Evolutionary conservation across 495 filamentous ascomycete genomes (phyloP).

Genomic region (Podospora pseudoanserina): DNA sequence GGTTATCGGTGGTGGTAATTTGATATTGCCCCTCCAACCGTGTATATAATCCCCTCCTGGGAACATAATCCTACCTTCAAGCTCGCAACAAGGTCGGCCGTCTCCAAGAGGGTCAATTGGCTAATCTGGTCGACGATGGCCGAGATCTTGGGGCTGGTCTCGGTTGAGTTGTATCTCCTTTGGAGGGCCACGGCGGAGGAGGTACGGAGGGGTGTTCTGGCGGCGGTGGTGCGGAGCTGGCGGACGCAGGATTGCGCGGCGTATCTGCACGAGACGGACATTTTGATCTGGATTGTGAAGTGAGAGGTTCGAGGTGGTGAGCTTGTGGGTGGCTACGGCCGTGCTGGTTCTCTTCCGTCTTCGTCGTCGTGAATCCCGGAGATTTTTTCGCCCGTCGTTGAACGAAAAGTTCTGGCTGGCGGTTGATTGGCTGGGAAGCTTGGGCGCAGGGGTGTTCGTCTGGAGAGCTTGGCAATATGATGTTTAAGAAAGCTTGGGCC

Average conservation of each 20-base stretch:
- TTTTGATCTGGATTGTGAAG: slow-evolving; percentile 31
- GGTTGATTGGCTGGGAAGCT: slow-evolving; percentile 22
- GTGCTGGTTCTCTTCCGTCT: background rate
- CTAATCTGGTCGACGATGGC: slow-evolving; percentile 97
- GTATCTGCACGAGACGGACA: slow-evolving; percentile 58
- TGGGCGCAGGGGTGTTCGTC: background rate
- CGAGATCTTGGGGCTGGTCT: slow-evolving; percentile 81
- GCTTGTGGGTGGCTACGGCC: background rate
- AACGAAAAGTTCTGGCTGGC: slow-evolving; percentile 25
- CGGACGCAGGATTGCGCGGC: slow-evolving; percentile 59
- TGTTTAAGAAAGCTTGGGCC: background rate
- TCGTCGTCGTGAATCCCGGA: slow-evolving; percentile 19
- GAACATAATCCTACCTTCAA: slow-evolving; percentile 63
- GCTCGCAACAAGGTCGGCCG: slow-evolving; percentile 86
- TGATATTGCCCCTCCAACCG: background rate
- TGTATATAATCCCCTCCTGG: background rate
- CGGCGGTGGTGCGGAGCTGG: slow-evolving; percentile 38
- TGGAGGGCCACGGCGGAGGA: slow-evolving; percentile 38
- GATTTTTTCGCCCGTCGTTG: slow-evolving; percentile 28
- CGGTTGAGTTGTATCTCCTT: slow-evolving; percentile 66
- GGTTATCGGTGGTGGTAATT: background rate
- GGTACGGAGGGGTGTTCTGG: slow-evolving; percentile 29
- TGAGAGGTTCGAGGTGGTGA: slow-evolving; percentile 3
- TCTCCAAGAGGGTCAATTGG: slow-evolving; percentile 95
- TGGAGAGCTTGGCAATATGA: background rate